These are phyloP conservation scores for Komagataella phaffii DNA, from an alignment of 805 yeast genomes.

Conservation along the genomic window DNA sequence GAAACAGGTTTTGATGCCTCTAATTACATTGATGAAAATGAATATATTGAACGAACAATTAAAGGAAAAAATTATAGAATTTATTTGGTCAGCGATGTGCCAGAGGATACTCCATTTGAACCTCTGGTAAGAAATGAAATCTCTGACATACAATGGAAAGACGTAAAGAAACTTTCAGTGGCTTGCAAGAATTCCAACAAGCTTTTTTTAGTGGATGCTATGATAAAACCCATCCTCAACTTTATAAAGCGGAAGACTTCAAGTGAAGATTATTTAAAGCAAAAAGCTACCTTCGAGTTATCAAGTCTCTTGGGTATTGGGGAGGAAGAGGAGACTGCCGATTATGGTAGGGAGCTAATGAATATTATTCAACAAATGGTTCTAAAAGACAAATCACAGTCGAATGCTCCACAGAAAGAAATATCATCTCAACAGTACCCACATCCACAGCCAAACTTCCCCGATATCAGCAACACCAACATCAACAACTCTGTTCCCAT, in stretches of 20 bases:
- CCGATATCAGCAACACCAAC: conserved; percentile 3
- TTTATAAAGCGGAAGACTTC: conserved; percentile 37
- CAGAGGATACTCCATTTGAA: conserved; percentile 59
- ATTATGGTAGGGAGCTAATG: conserved; percentile 69
- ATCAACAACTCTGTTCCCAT: conserved; percentile 2
- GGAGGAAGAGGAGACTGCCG: conserved; percentile 21
- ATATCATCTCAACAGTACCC: background rate
- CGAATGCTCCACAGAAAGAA: conserved; percentile 2
- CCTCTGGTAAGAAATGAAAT: conserved; percentile 88
- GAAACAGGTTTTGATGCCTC: conserved; percentile 87
- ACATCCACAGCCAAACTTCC: conserved; percentile 1
- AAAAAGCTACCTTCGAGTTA: conserved; percentile 50
- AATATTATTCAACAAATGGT: conserved; percentile 39
- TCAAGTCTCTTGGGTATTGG: conserved; percentile 52
- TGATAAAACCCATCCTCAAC: conserved; percentile 34
- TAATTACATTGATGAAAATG: conserved; percentile 51
- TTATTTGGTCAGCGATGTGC: conserved; percentile 63
- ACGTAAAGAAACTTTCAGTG: conserved; percentile 30
- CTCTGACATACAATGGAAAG: conserved; percentile 68
- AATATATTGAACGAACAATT: conserved; percentile 69
- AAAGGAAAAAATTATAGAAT: conserved; percentile 79
- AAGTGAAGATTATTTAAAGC: conserved; percentile 46
- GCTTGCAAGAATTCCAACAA: conserved; percentile 17
- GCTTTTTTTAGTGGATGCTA: conserved; percentile 32
- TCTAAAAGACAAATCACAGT: conserved; percentile 17